Base-by-base conservation (phyloP, 495 filamentous ascomycete species). In the Daldinia grandis region DNA sequence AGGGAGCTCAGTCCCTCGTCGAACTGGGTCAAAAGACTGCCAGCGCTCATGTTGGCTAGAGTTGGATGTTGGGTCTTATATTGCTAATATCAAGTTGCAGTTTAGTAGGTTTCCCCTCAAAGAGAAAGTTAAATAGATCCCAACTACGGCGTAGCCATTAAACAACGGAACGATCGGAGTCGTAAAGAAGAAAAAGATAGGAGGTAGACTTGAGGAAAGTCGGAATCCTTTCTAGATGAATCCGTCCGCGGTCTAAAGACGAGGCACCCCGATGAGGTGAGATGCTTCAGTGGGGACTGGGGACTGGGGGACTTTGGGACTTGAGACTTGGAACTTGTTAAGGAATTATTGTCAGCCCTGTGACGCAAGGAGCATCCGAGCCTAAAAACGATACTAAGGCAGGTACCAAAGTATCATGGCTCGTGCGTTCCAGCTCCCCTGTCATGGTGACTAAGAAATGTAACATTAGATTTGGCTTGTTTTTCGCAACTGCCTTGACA, bases 1-100 rank as follows among this genome's bases (percentile, higher is more conserved):
- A 94, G 78, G 35, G 87, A 81, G 37, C 87, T 86, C 50, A 97
- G 79, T 68, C 88, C 82, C 62, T 88, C 82, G 78, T 97, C 93
- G 56, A 94, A 78, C 78, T 86, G 81, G 59, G 84, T 79, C 72
- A 90, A 74, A 40, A 90, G 38, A 58, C 83, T 81, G 71, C 84
- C 79, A 72, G 72, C 59, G 78, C 83, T 83, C 87, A 90, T 89
- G 76, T 66, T 82, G 74, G 68, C 38, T 35, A 47, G 54, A 60
- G 15, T 51, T 49, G 7, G 33, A 10, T 33, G 10, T 50, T 10
- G 31, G 25, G 17, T 59, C 35, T 49, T 64, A 65, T 57, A 64
- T 17, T 49, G 55, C 28, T 30, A 50, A 40, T 60, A 63, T 19
- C 40, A 17, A 56, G 19, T 21, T n/a, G 12, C 6, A 17, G 57